Evolutionary conservation across 768 basidiomycete species (phyloP).

Genomic region (Boletus eberwhitei): DNA sequence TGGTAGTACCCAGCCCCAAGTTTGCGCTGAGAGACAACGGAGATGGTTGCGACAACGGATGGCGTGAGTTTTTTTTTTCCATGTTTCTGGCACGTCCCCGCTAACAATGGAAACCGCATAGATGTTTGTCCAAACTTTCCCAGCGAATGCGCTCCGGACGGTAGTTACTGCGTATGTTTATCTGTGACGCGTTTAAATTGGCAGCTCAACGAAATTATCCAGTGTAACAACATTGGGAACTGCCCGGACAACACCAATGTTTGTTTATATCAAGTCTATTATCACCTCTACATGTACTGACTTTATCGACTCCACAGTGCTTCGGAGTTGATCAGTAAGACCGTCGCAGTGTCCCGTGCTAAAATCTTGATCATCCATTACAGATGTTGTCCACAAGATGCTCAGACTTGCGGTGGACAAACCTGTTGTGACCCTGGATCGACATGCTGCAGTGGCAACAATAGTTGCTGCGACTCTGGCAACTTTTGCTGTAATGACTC

Average conservation of each 20-base stretch:
- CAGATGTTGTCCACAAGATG: constrained; percentile 18
- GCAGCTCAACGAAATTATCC: not conserved
- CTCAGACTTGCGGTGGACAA: constrained; percentile 12
- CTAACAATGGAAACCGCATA: not conserved
- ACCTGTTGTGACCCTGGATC: constrained; percentile 10
- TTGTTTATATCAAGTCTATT: not conserved
- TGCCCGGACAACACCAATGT: constrained; percentile 19
- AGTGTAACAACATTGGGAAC: constrained; percentile 9
- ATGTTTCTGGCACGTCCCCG: not conserved
- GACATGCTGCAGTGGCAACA: constrained; percentile 10
- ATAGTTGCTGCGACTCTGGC: constrained; percentile 9
- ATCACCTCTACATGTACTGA: not conserved
- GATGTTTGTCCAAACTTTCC: constrained; percentile 22
- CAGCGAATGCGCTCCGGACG: constrained; percentile 12
- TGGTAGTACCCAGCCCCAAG: constrained; percentile 2
- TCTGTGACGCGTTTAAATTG: too few relatives aligned
- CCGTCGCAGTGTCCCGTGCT: not conserved
- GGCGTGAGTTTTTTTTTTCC: constrained; percentile 4
- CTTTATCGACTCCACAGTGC: constrained; percentile 5
- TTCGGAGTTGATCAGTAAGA: constrained; percentile 3
- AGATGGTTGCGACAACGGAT: constrained; percentile 11
- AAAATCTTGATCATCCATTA: not conserved
- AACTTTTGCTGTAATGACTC: constrained; percentile 20
- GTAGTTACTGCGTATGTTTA: constrained; percentile 20
- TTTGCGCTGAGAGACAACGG: constrained; percentile 4